Percentiles rank a stretch among this genome's conserved stretches.
Evolutionary conservation across 306 rosid genomes (phyloP).

Genomic region (Mimosa pudica): DNA sequence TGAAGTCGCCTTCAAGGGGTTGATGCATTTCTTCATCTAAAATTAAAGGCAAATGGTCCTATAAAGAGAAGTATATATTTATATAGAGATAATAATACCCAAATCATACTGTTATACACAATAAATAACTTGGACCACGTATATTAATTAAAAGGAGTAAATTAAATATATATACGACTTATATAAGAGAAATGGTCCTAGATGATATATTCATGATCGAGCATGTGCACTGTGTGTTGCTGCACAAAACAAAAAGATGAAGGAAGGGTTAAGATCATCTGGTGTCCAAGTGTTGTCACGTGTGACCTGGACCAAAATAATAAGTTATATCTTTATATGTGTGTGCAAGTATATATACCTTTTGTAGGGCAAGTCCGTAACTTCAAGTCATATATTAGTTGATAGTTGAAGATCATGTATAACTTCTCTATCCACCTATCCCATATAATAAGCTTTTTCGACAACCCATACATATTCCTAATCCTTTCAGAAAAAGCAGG

Average conservation of each 20-base stretch:
- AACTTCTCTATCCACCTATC: slow-evolving; percentile 16
- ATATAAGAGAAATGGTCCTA: slow-evolving; percentile 43
- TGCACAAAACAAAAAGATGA: slow-evolving; percentile 35
- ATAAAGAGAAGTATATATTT: slow-evolving; percentile 28
- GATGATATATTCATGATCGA: slow-evolving; percentile 10
- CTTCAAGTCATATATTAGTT: slow-evolving; percentile 14
- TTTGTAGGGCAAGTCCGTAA: slow-evolving; percentile 22
- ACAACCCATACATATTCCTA: neutral
- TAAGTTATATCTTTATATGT: neutral
- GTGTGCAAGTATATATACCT: too few species aligned
- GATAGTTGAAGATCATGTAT: slow-evolving; percentile 4
- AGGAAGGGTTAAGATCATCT: neutral
- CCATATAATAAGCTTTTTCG: neutral
- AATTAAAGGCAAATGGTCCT: slow-evolving; percentile 67
- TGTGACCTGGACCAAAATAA: slow-evolving; percentile 60
- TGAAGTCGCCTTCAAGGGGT: slow-evolving; percentile 35
- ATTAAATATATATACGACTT: neutral
- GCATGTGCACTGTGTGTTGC: slow-evolving; percentile 35
- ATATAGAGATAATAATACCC: slow-evolving; percentile 21
- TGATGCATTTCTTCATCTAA: slow-evolving; percentile 38
- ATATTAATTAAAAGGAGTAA: slow-evolving; percentile 26
- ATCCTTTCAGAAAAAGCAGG: neutral
- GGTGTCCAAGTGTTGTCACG: slow-evolving; percentile 42
- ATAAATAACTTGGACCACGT: slow-evolving; percentile 55
- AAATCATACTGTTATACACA: slow-evolving; percentile 47